Evolutionary conservation across 768 basidiomycete species (phyloP).

Genomic region (Tephrocybe sp.): DNA sequence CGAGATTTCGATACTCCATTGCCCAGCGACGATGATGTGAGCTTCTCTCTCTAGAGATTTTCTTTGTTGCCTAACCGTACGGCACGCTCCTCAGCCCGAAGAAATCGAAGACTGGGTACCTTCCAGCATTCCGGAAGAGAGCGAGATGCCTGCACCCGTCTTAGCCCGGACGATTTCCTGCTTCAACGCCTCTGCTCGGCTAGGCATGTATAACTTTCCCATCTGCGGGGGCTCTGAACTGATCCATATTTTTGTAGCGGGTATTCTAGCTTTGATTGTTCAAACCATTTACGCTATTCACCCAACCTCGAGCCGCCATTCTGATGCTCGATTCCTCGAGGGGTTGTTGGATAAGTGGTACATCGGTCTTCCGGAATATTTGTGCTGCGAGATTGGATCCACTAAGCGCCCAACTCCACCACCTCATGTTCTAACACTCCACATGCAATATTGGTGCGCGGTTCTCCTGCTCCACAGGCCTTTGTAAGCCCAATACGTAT

Average conservation of each 20-base stretch:
- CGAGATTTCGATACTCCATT: constrained; percentile 74
- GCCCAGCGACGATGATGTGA: constrained; percentile 60
- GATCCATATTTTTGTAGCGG: constrained; percentile 41
- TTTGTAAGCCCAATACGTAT: constrained; percentile 51
- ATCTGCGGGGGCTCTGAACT: constrained; percentile 3
- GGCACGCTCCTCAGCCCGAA: constrained; percentile 64
- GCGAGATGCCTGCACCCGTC: constrained; percentile 29
- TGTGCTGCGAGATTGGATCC: constrained; percentile 59
- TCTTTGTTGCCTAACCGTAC: background rate
- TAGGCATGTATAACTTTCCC: constrained; percentile 48
- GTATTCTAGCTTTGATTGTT: constrained; percentile 66
- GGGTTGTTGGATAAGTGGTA: constrained; percentile 73
- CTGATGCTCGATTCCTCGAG: constrained; percentile 59
- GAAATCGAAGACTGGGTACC: constrained; percentile 56
- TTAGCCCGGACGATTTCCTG: constrained; percentile 64
- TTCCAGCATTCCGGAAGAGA: constrained; percentile 29
- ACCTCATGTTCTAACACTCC: constrained; percentile 71
- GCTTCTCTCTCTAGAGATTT: constrained; percentile 12
- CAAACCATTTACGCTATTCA: constrained; percentile 72
- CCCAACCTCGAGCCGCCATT: constrained; percentile 52
- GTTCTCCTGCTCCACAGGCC: constrained; percentile 74
- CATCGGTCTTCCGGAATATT: constrained; percentile 64
- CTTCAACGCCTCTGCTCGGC: constrained; percentile 69
- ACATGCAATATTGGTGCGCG: constrained; percentile 88
- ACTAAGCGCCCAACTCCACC: constrained; percentile 43